Percentiles rank a stretch among this genome's conserved stretches.
phyloP scores from a whole-genome alignment of 768 basidiomycete species.

The Lactarius akahatsu region DNA sequence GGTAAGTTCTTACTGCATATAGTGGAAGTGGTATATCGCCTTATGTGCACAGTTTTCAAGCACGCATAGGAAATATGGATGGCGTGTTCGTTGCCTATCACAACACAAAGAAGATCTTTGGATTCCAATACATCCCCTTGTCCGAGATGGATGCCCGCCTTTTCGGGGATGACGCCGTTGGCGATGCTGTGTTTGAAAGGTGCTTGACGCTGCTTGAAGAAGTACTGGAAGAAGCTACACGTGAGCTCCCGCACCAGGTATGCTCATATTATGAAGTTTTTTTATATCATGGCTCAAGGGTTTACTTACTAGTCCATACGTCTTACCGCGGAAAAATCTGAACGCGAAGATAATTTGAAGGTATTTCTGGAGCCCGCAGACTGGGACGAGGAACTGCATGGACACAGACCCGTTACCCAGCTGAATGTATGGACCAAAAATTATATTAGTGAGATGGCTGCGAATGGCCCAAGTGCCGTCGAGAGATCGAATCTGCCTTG shows the following conservation, averaged over 20 bases:
- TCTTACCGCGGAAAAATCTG: conserved; percentile 60
- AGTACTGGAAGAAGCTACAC: conserved; percentile 55
- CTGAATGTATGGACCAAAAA: conserved; percentile 51
- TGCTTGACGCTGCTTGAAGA: conserved; percentile 70
- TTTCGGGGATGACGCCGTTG: conserved; percentile 63
- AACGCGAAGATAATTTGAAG: conserved; percentile 45
- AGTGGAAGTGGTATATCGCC: conserved; percentile 1
- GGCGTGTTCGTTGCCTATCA: conserved; percentile 88
- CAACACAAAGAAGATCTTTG: conserved; percentile 83
- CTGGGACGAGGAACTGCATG: conserved; percentile 41
- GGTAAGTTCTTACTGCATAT: conserved; percentile 41
- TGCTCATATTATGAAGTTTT: conserved; percentile 29
- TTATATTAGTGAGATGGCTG: conserved; percentile 43
- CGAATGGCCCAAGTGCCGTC: conserved; percentile 41
- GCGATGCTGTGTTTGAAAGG: conserved; percentile 72
- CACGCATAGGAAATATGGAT: conserved; percentile 95
- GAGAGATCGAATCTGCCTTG: conserved; percentile 35
- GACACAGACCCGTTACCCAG: conserved; percentile 50
- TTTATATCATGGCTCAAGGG: conserved; percentile 8
- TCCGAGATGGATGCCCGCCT: conserved; percentile 84
- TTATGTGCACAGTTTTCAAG: conserved; percentile 72
- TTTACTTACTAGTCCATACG: conserved; percentile 47
- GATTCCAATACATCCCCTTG: conserved; percentile 90
- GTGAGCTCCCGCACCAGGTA: conserved; percentile 67
- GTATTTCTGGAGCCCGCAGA: conserved; percentile 67